Evolutionary conservation across 2,329 filamentous ascomycete species (phyloP).

Genomic region (Colletotrichum costaricense): DNA sequence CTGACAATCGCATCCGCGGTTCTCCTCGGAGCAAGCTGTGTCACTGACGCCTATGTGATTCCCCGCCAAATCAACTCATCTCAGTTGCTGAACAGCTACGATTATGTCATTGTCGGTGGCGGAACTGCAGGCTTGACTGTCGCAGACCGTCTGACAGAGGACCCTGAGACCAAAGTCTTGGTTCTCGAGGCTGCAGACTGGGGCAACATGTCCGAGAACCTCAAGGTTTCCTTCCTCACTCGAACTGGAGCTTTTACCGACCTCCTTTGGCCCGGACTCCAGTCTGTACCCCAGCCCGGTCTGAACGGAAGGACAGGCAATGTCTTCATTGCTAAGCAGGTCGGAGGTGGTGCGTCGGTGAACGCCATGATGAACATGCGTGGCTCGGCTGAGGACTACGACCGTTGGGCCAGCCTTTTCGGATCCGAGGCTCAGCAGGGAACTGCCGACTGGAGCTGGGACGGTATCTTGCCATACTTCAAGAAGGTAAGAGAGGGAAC

Average conservation of each 20-base stretch:
- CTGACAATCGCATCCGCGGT: background rate
- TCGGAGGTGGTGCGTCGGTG: constrained; percentile 34
- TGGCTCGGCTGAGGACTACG: constrained; percentile 34
- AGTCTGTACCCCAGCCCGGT: constrained; percentile 26
- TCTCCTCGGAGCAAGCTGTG: constrained; percentile 12
- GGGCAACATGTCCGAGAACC: constrained; percentile 24
- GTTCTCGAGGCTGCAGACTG: constrained; percentile 31
- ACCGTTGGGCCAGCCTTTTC: constrained; percentile 47
- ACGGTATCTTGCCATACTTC: constrained; percentile 54
- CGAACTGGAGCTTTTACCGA: background rate
- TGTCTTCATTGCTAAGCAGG: constrained; percentile 22
- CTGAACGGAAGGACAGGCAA: constrained; percentile 16
- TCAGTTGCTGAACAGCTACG: constrained; percentile 36
- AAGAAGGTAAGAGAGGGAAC: constrained; percentile 47
- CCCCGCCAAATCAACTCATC: constrained; percentile 23
- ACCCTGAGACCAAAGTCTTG: constrained; percentile 21
- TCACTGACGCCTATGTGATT: constrained; percentile 14
- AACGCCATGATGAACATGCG: constrained; percentile 37
- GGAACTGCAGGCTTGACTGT: constrained; percentile 48
- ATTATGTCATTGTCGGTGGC: constrained; percentile 46
- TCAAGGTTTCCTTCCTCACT: background rate
- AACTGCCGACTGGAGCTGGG: constrained; percentile 48
- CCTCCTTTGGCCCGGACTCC: background rate
- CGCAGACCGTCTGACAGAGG: constrained; percentile 43
- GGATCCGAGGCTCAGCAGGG: constrained; percentile 47